phyloP scores from a whole-genome alignment of 148 eudicot species.

The Diospyros kaki region DNA sequence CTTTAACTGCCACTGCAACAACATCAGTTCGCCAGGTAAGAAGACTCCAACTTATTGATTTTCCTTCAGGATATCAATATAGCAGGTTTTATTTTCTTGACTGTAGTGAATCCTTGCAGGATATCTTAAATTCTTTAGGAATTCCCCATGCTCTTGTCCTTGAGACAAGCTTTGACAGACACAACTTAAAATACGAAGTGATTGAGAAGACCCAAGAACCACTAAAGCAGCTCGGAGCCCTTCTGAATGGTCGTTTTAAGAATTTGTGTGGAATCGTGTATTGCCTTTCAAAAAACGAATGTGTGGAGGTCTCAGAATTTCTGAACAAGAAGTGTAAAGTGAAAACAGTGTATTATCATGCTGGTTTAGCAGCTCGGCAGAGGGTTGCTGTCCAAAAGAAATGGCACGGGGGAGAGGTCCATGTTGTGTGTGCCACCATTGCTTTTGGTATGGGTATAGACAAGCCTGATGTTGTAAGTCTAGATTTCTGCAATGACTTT shows the following conservation, averaged over 20 bases:
- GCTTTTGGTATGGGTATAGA: conserved; percentile 99
- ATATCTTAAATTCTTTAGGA: conserved; percentile 69
- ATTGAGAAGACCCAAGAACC: conserved; percentile 71
- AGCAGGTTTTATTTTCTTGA: conserved; percentile 16
- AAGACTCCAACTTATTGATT: background rate
- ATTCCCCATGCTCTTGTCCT: conserved; percentile 84
- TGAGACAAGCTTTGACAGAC: conserved; percentile 92
- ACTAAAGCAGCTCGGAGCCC: conserved; percentile 71
- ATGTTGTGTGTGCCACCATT: conserved; percentile 95
- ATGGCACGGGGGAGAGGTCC: conserved; percentile 95
- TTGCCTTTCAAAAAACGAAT: conserved; percentile 98
- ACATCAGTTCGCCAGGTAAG: conserved; percentile 83
- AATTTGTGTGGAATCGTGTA: conserved; percentile 81
- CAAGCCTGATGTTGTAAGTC: conserved; percentile 95
- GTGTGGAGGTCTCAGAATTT: conserved; percentile 80
- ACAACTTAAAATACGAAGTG: conserved; percentile 93
- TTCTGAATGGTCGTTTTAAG: conserved; percentile 63
- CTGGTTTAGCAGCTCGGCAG: conserved; percentile 91
- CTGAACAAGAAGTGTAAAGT: conserved; percentile 79
- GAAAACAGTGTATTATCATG: conserved; percentile 87
- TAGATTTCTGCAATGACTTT: conserved; percentile 15
- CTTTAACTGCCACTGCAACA: conserved; percentile 98
- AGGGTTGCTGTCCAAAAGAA: conserved; percentile 74
- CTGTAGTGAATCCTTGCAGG: conserved; percentile 46
- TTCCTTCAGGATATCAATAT: conserved; percentile 4